These are phyloP conservation scores for Platanthera zijinensis DNA, from an alignment of 106 monocot species.

Conservation along the genomic window DNA sequence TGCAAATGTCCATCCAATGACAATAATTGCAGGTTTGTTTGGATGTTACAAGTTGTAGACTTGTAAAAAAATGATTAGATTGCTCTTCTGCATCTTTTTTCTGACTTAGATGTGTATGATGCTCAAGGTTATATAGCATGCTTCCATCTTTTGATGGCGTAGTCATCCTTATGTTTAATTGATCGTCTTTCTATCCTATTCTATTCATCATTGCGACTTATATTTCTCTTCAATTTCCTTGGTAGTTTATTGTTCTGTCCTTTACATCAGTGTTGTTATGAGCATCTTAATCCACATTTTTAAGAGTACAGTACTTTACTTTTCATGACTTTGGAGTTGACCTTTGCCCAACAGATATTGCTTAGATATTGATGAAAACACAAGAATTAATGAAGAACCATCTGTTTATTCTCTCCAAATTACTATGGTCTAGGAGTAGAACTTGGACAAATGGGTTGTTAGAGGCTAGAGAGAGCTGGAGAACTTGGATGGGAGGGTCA, in stretches of 20 bases:
- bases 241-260: not conserved
- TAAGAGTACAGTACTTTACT: not conserved
- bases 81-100: not conserved
- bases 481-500: too few species aligned
- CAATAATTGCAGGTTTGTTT: constrained; percentile 60
- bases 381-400: too few species aligned
- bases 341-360: too few species aligned
- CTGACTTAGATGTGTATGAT: not conserved
- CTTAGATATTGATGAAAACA: too few species aligned
- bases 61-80: not conserved
- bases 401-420: too few species aligned
- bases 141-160: not conserved
- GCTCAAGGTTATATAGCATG: not conserved
- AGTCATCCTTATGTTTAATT: not conserved
- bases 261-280: not conserved
- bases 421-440: too few species aligned
- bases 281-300: not conserved
- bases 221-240: not conserved
- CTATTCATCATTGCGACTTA: not conserved
- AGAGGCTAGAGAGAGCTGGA: too few species aligned
- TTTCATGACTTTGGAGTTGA: not conserved
- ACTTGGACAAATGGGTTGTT: too few species aligned
- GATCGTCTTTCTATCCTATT: not conserved
- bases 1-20: constrained; percentile 74
- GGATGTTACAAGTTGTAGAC: not conserved